Evolutionary conservation across 805 yeast species (phyloP).

Genomic region (Candida easanensis): DNA sequence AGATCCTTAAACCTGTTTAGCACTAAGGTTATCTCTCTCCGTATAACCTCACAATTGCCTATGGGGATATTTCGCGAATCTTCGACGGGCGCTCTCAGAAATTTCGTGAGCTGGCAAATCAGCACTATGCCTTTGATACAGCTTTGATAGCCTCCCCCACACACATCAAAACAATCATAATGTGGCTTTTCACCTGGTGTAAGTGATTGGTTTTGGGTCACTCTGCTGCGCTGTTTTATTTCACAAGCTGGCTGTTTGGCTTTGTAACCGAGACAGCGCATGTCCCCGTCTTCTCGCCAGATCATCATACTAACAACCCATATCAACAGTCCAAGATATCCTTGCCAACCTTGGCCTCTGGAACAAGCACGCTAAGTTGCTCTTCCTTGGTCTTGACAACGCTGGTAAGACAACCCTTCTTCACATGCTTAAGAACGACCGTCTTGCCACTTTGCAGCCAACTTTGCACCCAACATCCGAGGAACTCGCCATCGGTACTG

Average conservation of each 20-base stretch:
- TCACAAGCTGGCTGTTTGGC: background rate
- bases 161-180: constrained; percentile 12
- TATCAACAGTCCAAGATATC: constrained; percentile 42
- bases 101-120: constrained; percentile 1
- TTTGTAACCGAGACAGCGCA: background rate
- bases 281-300: background rate
- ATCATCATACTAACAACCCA: background rate
- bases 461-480: constrained; percentile 98
- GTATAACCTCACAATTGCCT: too few species aligned
- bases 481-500: constrained; percentile 94
- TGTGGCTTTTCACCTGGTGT: constrained; percentile 49
- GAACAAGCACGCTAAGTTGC: constrained; percentile 94
- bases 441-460: constrained; percentile 96
- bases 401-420: constrained; percentile 94
- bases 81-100: background rate
- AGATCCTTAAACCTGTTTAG: too few species aligned
- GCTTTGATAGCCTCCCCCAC: background rate
- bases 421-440: constrained; percentile 88
- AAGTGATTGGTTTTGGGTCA: constrained; percentile 20
- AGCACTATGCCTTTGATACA: background rate
- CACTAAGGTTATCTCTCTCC: too few species aligned
- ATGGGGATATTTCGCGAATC: too few species aligned
- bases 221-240: too few species aligned
- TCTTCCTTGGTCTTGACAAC: constrained; percentile 94
- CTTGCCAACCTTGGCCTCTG: constrained; percentile 76